Conservation (phyloP, 768 basidiomycete species). For the Boletales sp. region DNA sequence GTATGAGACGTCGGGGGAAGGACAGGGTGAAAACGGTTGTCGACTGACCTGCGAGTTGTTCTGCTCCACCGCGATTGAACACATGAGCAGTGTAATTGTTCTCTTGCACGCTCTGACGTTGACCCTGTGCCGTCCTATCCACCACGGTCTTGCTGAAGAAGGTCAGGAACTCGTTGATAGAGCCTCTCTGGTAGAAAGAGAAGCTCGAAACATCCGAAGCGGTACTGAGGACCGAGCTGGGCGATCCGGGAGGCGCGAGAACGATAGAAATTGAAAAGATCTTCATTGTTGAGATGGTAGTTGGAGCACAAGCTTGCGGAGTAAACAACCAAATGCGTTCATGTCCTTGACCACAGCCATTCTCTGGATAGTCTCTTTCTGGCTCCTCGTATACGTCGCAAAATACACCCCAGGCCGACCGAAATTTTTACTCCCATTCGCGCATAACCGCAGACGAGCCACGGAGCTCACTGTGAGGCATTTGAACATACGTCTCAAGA, state of each 20-base stretch:
- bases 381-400: constrained; percentile 23
- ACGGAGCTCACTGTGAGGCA: constrained; percentile 23
- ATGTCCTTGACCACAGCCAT: constrained; percentile 19
- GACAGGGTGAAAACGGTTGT: background rate
- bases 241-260: constrained; percentile 59
- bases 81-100: constrained; percentile 91
- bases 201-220: constrained; percentile 85
- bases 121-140: constrained; percentile 81
- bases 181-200: constrained; percentile 89
- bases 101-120: constrained; percentile 93
- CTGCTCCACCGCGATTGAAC: constrained; percentile 85
- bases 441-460: constrained; percentile 15
- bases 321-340: background rate
- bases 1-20: constrained; percentile 2
- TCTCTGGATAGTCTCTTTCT: constrained; percentile 22
- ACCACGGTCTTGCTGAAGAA: constrained; percentile 94
- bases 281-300: constrained; percentile 59
- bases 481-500: constrained; percentile 39
- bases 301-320: background rate
- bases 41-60: constrained; percentile 74
- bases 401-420: constrained; percentile 19
- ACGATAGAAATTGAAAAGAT: constrained; percentile 78
- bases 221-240: constrained; percentile 59
- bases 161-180: constrained; percentile 86
- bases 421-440: constrained; percentile 19